Evolutionary conservation across 306 rosid genomes (phyloP).

Genomic region (Clitoria ternatea): DNA sequence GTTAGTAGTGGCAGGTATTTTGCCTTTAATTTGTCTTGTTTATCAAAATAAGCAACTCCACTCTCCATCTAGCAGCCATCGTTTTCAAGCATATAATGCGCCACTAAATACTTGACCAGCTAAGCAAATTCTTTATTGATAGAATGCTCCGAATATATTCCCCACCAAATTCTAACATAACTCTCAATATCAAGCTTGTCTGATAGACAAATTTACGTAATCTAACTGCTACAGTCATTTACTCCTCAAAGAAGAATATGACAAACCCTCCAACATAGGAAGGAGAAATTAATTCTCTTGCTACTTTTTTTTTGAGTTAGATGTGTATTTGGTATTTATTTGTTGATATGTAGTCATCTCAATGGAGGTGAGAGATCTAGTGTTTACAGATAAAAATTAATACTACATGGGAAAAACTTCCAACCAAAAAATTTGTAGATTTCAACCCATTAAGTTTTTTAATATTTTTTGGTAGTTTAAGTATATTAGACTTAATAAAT

Average conservation of each 20-base stretch:
- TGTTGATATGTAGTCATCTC: no score
- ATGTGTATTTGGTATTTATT: no score
- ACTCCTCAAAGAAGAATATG: conserved; percentile 13
- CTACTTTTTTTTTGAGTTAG: conserved; percentile 21
- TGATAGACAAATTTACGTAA: conserved; percentile 17
- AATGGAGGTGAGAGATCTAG: no score
- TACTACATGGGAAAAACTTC: conserved; percentile 1
- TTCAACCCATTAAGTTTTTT: no score
- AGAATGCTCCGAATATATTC: conserved; percentile 25
- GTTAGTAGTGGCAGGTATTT: conserved; percentile 12
- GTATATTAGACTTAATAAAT: no score
- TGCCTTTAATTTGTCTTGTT: conserved; percentile 30
- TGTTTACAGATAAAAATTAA: not conserved
- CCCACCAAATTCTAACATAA: conserved; percentile 22
- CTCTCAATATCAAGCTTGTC: conserved; percentile 33
- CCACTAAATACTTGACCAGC: conserved; percentile 21
- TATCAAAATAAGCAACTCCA: conserved; percentile 32
- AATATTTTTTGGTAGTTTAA: no score
- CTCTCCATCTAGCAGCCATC: conserved; percentile 18
- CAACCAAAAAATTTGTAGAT: not conserved
- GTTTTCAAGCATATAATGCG: conserved; percentile 30
- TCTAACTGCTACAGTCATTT: conserved; percentile 4
- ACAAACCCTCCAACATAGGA: conserved; percentile 9
- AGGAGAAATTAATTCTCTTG: conserved; percentile 13
- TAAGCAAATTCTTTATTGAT: not conserved